These are phyloP conservation scores for Verruconis gallopava DNA, from an alignment of 2,329 filamentous ascomycete genomes.

Conservation along the genomic window DNA sequence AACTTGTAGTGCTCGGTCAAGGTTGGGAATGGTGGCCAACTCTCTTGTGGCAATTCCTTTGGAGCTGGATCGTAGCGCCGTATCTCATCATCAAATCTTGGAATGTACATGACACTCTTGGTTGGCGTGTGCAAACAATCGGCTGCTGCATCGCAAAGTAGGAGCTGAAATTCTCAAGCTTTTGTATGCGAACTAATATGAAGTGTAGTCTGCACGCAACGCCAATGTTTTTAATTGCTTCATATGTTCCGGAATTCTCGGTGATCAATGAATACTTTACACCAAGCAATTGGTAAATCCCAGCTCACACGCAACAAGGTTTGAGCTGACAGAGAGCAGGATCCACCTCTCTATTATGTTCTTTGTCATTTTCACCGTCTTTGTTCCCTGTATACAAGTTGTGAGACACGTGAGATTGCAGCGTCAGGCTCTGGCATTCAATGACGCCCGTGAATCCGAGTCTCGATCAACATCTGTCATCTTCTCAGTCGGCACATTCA, in stretches of 20 bases:
- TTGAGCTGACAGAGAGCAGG: not conserved
- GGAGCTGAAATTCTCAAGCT: conserved; percentile 6
- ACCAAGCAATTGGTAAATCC: conserved; percentile 18
- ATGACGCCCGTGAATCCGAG: conserved; percentile 11
- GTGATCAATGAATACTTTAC: conserved; percentile 17
- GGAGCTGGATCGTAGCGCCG: conserved; percentile 24
- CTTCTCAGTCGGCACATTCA: not conserved
- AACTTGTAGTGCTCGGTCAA: conserved; percentile 18
- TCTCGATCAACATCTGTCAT: not conserved
- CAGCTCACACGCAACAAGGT: not conserved
- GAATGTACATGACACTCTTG: conserved; percentile 21
- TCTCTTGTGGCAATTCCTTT: conserved; percentile 24
- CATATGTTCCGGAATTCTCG: conserved; percentile 20
- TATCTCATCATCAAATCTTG: conserved; percentile 23
- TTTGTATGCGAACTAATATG: not conserved
- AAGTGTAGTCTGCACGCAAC: conserved; percentile 19
- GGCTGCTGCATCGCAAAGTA: conserved; percentile 22
- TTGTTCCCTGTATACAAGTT: conserved; percentile 20
- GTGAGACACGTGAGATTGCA: conserved; percentile 17
- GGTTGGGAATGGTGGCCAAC: conserved; percentile 25
- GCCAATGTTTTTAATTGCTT: conserved; percentile 22
- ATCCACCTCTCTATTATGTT: conserved; percentile 20
- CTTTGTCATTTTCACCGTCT: conserved; percentile 20
- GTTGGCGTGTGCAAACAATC: conserved; percentile 22
- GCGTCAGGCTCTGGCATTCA: conserved; percentile 21